Conservation (phyloP, 2,329 filamentous ascomycete genomes). For the Phialemonium atrogriseum region DNA sequence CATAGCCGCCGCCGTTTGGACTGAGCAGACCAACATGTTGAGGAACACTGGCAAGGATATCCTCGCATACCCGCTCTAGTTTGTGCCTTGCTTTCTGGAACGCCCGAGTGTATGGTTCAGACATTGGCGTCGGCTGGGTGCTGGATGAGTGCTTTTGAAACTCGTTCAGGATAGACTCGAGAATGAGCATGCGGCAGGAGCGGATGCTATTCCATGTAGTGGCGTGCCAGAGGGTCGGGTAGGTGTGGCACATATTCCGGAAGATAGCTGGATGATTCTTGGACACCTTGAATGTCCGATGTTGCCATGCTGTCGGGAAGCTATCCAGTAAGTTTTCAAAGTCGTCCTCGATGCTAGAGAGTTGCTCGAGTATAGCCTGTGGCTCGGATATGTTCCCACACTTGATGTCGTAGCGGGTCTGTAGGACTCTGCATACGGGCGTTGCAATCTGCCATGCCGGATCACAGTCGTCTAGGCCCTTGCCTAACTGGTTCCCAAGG, state of each 20-base stretch:
- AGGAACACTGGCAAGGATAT: constrained; percentile 37
- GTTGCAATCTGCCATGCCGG: constrained; percentile 33
- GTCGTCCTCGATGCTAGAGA: constrained; percentile 32
- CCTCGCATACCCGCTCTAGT: constrained; percentile 30
- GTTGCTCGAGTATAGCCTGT: constrained; percentile 29
- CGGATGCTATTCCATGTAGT: constrained; percentile 40
- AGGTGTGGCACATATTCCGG: constrained; percentile 34
- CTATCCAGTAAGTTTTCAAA: constrained; percentile 29
- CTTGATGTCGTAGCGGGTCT: constrained; percentile 38
- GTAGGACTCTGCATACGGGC: constrained; percentile 35
- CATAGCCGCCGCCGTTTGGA: constrained; percentile 24
- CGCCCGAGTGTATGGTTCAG: constrained; percentile 20
- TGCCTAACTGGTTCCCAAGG: constrained; percentile 33
- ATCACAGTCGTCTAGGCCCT: constrained; percentile 25
- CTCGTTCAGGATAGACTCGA: constrained; percentile 37
- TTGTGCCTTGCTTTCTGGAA: constrained; percentile 27
- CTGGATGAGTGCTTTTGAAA: constrained; percentile 25
- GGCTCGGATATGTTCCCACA: constrained; percentile 25
- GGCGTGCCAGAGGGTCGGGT: constrained; percentile 33
- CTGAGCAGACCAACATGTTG: constrained; percentile 41
- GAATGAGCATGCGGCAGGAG: constrained; percentile 35
- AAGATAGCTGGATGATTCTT: constrained; percentile 32
- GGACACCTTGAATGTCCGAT: constrained; percentile 29
- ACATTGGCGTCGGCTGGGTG: constrained; percentile 15
- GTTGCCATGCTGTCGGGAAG: constrained; percentile 32